These are phyloP conservation scores for Prunus yedoensis DNA, from an alignment of 331 rosid genomes.

Conservation along the genomic window DNA sequence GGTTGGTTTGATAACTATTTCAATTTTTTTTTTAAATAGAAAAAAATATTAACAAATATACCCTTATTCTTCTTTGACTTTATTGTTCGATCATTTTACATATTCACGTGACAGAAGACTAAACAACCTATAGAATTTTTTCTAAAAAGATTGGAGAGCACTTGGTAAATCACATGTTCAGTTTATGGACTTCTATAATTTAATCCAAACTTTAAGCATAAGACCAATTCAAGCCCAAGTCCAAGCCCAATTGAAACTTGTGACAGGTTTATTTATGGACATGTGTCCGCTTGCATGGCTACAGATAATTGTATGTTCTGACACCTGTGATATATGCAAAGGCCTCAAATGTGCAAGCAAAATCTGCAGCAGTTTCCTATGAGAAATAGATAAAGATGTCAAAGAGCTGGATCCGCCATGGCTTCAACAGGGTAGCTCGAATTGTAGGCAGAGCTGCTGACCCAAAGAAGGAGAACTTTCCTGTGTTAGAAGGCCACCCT, in stretches of 20 bases:
- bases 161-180: too few species aligned
- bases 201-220: background rate
- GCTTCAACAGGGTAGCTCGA: slow-evolving; percentile 23
- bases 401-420: slow-evolving; percentile 27
- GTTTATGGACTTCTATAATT: too few species aligned
- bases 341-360: background rate
- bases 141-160: too few species aligned
- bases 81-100: too few species aligned
- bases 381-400: slow-evolving; percentile 17
- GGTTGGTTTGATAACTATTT: too few species aligned
- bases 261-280: background rate
- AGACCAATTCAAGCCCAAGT: background rate
- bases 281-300: background rate
- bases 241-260: background rate
- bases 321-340: slow-evolving; percentile 6
- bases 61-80: too few species aligned
- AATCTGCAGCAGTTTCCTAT: too few species aligned
- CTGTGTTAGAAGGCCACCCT: slow-evolving; percentile 27
- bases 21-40: too few species aligned
- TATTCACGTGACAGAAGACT: too few species aligned
- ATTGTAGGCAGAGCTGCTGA: slow-evolving; percentile 12
- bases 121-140: too few species aligned
- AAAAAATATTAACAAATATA: too few species aligned
- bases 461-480: slow-evolving; percentile 20
- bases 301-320: background rate